phyloP scores from a whole-genome alignment of 2,329 filamentous ascomycete genomes.

The Thielaviopsis musarum region DNA sequence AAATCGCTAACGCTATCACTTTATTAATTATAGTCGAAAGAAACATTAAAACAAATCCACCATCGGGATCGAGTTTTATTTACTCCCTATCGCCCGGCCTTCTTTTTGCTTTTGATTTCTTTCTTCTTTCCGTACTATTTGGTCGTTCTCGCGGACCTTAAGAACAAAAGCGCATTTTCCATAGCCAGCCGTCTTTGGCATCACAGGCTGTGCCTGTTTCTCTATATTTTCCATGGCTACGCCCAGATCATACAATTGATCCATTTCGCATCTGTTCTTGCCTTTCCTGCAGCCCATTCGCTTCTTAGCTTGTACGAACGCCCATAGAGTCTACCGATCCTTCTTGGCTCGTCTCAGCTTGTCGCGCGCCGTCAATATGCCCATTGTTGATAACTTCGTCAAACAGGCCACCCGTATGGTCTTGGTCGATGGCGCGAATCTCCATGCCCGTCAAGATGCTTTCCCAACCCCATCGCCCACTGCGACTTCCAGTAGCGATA shows the following conservation, averaged over 20 bases:
- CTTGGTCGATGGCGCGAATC: background rate
- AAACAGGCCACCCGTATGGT: conserved; percentile 1
- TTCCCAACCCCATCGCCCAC: conserved; percentile 14
- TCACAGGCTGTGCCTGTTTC: background rate
- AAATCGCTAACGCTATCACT: conserved; percentile 3
- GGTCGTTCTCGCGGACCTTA: background rate
- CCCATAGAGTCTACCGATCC: conserved; percentile 1
- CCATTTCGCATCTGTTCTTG: conserved; percentile 12
- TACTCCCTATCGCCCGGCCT: background rate
- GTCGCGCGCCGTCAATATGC: background rate
- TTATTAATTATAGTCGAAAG: background rate
- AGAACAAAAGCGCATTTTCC: background rate
- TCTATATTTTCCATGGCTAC: background rate
- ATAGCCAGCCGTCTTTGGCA: background rate
- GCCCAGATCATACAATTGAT: background rate
- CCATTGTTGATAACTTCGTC: background rate
- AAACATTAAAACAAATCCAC: background rate
- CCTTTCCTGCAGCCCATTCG: background rate
- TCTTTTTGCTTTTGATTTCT: background rate
- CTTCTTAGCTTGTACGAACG: background rate
- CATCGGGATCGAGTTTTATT: background rate
- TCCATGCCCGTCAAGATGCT: conserved; percentile 11
- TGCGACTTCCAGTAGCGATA: conserved; percentile 8
- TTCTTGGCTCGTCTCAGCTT: background rate
- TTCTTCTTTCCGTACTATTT: background rate